Evolutionary conservation across 2,329 filamentous ascomycete genomes (phyloP).

Genomic region (Chaetomiaceae sp.): DNA sequence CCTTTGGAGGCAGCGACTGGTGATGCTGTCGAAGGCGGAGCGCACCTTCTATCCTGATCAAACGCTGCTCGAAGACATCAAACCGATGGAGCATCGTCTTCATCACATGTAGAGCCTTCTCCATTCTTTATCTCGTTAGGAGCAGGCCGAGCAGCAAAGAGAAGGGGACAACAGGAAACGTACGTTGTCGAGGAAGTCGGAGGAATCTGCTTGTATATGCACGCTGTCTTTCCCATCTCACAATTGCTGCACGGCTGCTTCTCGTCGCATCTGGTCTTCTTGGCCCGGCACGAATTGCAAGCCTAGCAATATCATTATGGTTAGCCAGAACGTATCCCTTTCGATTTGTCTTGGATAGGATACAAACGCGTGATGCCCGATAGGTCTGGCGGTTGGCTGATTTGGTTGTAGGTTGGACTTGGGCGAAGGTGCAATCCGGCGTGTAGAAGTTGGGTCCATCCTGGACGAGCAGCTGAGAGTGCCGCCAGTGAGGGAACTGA

Average conservation of each 20-base stretch:
- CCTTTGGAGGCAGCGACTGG: constrained; percentile 13
- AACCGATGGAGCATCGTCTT: constrained; percentile 40
- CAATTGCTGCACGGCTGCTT: constrained; percentile 80
- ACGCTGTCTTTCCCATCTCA: constrained; percentile 77
- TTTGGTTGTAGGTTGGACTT: too few relatives aligned
- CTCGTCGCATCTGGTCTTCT: constrained; percentile 91
- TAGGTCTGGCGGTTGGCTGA: constrained; percentile 59
- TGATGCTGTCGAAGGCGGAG: too few relatives aligned
- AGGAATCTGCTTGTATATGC: constrained; percentile 71
- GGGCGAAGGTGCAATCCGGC: too few relatives aligned
- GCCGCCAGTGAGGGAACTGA: too few relatives aligned
- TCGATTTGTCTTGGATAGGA: background rate
- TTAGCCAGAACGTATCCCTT: background rate
- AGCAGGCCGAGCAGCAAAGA: too few relatives aligned
- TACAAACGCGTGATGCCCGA: constrained; percentile 56
- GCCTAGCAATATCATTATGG: constrained; percentile 52
- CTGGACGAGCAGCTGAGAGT: too few relatives aligned
- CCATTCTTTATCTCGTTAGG: too few relatives aligned
- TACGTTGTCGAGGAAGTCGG: too few relatives aligned
- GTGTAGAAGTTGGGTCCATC: too few relatives aligned
- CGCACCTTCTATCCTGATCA: constrained; percentile 37
- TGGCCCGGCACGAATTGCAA: constrained; percentile 80
- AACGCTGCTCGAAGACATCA: constrained; percentile 33
- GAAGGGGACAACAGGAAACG: too few relatives aligned
- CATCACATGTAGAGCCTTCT: too few relatives aligned